Evolutionary conservation across 306 rosid genomes (phyloP), one percentile per base, ranked within the genome.

Genomic region (Abrus precatorius): DNA sequence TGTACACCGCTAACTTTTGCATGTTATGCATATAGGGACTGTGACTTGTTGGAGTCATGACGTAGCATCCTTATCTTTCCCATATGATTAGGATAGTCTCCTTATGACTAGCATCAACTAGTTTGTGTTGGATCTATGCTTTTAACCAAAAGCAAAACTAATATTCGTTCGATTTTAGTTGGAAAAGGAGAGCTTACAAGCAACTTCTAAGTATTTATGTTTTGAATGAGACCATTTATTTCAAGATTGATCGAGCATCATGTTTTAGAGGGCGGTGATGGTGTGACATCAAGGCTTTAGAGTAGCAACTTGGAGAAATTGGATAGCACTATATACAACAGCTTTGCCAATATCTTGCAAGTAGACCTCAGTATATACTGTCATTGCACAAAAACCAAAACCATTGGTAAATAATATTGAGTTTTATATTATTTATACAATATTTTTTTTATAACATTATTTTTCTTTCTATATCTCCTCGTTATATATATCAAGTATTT

Each of bases 281-380:
- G 69, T 75, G 87, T 56, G 83, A 80, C 73, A 47, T 81, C 78
- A 54, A 80, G 82, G 77, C 84, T 84, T 80, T 81, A 74, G 3
- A 69, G 69, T 62, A 79, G 76, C 90, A 84, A 90, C 82, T 89
- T 81, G 91, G 78, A 71, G 56, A 72, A 20, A 50, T 83, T 83
- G 83, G 75, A 84, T 81, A 84, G 36, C 44, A 75, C 87, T 83
- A 64, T 32, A 56, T 76, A 68, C 49, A 74, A 69, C 72, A 41
- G 62, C 29, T 36, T 73, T 48, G 40, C 57, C 36, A 61, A 85
- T 50, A 75, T 85, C 84, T 20, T 48, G 81, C 89, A 72, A 85
- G 69, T 78, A 83, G 82, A 38, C 69, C 41, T 81, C 32, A 63
- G 67, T 78, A 73, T 69, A 65, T 36, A 36, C 30, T 60, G 20